Percentiles rank a stretch among this genome's conserved stretches.
These are phyloP conservation scores for Podaxis sp. DNA, from an alignment of 768 basidiomycete genomes.

Conservation along the genomic window DNA sequence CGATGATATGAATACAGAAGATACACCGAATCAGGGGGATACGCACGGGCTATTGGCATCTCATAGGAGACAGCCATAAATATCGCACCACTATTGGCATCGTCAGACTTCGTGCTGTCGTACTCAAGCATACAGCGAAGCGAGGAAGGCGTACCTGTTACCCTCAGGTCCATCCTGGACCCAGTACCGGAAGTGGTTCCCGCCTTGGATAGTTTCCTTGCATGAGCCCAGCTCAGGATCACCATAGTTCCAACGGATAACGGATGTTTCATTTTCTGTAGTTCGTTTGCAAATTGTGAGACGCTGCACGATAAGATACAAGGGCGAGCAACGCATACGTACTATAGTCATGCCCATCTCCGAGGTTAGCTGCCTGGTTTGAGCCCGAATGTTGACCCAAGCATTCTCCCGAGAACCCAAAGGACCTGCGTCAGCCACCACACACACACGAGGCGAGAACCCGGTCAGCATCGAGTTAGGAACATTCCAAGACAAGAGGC, in stretches of 20 bases:
- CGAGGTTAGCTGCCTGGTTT: slow-evolving; percentile 72
- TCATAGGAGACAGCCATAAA: slow-evolving; percentile 81
- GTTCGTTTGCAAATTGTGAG: neutral
- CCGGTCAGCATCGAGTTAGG: neutral
- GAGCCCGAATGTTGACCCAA: slow-evolving; percentile 76
- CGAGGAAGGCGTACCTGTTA: slow-evolving; percentile 45
- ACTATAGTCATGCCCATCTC: slow-evolving; percentile 79
- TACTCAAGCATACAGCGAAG: neutral
- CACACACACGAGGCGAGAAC: neutral
- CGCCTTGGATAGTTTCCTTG: slow-evolving; percentile 80
- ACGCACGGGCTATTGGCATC: slow-evolving; percentile 54
- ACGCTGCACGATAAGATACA: neutral
- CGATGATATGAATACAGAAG: slow-evolving; percentile 1
- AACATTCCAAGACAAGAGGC: neutral
- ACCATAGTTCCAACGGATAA: slow-evolving; percentile 84
- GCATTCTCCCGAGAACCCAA: slow-evolving; percentile 77
- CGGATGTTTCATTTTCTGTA: slow-evolving; percentile 76
- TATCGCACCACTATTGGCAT: slow-evolving; percentile 53
- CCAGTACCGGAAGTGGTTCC: slow-evolving; percentile 91
- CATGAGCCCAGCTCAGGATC: slow-evolving; percentile 83
- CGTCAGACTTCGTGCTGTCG: neutral
- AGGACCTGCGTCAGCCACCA: slow-evolving; percentile 42
- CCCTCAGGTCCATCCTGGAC: slow-evolving; percentile 63
- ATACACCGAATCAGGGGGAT: neutral
- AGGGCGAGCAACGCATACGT: slow-evolving; percentile 24